These are phyloP conservation scores for Populus euphratica DNA, from an alignment of 345 rosid species.

Conservation along the genomic window DNA sequence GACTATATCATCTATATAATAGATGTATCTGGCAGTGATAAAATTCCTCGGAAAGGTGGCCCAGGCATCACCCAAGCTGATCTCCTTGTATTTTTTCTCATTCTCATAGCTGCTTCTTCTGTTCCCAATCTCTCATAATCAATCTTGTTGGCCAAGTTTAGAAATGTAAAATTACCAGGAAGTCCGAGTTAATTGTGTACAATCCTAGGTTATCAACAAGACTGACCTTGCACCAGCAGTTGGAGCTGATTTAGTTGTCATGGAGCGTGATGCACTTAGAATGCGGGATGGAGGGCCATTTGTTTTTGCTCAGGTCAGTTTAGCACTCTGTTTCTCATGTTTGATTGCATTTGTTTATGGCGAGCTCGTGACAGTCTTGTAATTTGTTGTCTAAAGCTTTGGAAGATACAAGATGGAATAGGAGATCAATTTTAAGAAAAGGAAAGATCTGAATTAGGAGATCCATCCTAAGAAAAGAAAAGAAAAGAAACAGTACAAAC, in stretches of 20 bases:
- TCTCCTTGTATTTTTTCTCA: slow-evolving; percentile 52
- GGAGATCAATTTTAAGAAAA: no score
- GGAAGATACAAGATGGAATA: neutral
- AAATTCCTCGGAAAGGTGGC: slow-evolving; percentile 94
- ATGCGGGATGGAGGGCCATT: slow-evolving; percentile 98
- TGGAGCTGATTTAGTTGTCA: slow-evolving; percentile 78
- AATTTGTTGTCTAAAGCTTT: neutral
- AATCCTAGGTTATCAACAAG: slow-evolving; percentile 79
- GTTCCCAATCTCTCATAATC: neutral
- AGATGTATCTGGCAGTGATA: slow-evolving; percentile 92
- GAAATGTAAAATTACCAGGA: neutral
- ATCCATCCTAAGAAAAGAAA: no score
- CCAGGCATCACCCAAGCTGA: slow-evolving; percentile 99
- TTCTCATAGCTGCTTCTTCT: neutral
- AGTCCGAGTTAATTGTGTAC: neutral
- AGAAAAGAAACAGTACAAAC: no score
- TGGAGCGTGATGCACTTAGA: slow-evolving; percentile 84
- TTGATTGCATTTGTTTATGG: neutral
- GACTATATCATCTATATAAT: slow-evolving; percentile 92
- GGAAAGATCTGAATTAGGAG: no score
- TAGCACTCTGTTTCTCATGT: neutral
- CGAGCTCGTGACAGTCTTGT: neutral
- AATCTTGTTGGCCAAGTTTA: neutral
- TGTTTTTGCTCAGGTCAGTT: slow-evolving; percentile 79
- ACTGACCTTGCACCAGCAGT: slow-evolving; percentile 88